Evolutionary conservation across 2,329 filamentous ascomycete genomes (phyloP), one percentile per base, ranked within the genome.

Genomic region (Macrophomina pseudophaseolina): DNA sequence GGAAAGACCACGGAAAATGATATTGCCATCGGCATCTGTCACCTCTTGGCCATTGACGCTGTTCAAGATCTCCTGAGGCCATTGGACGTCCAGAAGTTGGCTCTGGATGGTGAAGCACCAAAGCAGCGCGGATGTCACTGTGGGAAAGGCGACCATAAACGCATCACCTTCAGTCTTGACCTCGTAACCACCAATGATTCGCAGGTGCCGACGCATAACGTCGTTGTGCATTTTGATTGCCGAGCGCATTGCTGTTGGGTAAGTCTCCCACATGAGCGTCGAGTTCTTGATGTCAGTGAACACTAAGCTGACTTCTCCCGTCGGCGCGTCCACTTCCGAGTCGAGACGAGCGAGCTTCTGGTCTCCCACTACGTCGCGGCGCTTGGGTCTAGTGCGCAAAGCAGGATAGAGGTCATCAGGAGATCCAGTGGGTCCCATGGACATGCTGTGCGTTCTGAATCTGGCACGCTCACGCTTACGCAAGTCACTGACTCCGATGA

Each of bases 251-350:
- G 95, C 94, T 68, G 91, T 91, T 0, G 94, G 93, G 75, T 94
- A 96, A 65, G 93, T 93, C 79, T 99, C 95, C 95, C 95, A 99
- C 6, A 99, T 83, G 46, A 92, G 89, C 0, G 95, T 99, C 30
- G 94, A 98, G 81, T 94, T 97, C 84, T 98, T 98, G 85, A 99
- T 99, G 81, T 99, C 95, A 0, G 95, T 99, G 77, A 99, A 99
- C 59, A 97, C 93, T 74, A 99, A 93, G 49, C 93, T 91, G 58
- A 98, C 88, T 73, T 97, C 92, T 54, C 94, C 94, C 1, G 90
- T 92, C 0, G 95, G 95, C 12, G 95, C 92, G 68, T 94, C 91
- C 59, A 98, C 94, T 80, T 97, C 94, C 64, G 91, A 90, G 70
- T 95, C 93, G 35, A 98, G 88, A 56, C 94, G 88, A 67, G 92